Percentiles rank a stretch among this genome's conserved stretches.
These are phyloP conservation scores for Lasiodiplodia gonubiensis DNA, from an alignment of 2,329 filamentous ascomycete species.

Conservation along the genomic window DNA sequence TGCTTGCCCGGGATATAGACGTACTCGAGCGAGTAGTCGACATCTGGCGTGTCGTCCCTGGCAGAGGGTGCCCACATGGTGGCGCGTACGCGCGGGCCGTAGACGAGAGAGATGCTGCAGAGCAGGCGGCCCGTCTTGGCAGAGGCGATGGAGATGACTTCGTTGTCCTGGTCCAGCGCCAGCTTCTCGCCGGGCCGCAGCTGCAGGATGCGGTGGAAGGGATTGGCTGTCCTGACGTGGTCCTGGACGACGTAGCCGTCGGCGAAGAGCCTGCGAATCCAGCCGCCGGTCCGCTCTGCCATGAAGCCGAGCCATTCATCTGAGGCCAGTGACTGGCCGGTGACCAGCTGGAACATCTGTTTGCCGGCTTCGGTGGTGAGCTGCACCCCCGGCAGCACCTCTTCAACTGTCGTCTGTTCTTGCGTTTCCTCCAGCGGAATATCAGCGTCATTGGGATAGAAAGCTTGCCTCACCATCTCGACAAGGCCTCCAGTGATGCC, in stretches of 20 bases:
- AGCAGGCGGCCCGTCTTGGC: background rate
- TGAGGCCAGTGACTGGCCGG: background rate
- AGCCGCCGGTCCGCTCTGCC: background rate
- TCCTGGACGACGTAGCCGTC: background rate
- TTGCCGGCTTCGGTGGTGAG: background rate
- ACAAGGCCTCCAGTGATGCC: constrained; percentile 30
- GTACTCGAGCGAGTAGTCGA: background rate
- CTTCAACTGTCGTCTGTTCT: background rate
- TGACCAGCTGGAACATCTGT: background rate
- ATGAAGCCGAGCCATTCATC: background rate
- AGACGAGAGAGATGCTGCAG: background rate
- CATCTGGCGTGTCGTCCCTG: background rate
- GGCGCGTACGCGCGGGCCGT: background rate
- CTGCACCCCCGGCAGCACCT: background rate
- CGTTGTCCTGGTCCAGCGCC: background rate
- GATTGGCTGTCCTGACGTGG: background rate
- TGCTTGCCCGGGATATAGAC: background rate
- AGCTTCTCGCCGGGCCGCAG: background rate
- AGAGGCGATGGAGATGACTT: background rate
- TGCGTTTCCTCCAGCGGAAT: background rate
- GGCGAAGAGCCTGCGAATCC: background rate
- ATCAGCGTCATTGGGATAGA: background rate
- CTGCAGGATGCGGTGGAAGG: background rate
- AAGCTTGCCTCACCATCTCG: background rate
- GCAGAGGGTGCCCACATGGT: background rate